These are phyloP conservation scores for Cerioporus squamosus DNA, from an alignment of 1,284 basidiomycete genomes.

Conservation along the genomic window DNA sequence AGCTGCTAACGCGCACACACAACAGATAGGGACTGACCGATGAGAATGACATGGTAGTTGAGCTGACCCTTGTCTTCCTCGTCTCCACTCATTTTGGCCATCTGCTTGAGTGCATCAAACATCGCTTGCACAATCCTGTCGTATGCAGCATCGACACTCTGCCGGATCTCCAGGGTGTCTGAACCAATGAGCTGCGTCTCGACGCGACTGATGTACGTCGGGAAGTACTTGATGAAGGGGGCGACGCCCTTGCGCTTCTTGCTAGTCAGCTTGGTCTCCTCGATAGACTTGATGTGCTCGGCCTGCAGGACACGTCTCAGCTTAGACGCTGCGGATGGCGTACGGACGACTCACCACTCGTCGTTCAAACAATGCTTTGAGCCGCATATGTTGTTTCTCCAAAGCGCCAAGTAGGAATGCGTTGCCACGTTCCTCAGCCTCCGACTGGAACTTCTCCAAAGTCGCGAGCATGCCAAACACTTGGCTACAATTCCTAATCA, in stretches of 20 bases:
- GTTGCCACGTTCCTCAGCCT: slow-evolving; percentile 81
- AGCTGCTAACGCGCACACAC: neutral
- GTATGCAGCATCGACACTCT: slow-evolving; percentile 82
- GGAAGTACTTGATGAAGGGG: slow-evolving; percentile 94
- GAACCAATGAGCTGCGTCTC: slow-evolving; percentile 86
- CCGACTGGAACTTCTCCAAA: slow-evolving; percentile 79
- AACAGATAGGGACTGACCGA: slow-evolving; percentile 63
- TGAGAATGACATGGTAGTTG: slow-evolving; percentile 95
- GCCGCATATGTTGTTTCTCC: slow-evolving; percentile 80
- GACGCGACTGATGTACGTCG: slow-evolving; percentile 83
- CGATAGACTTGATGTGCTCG: slow-evolving; percentile 89
- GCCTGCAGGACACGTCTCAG: slow-evolving; percentile 48
- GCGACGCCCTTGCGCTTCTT: slow-evolving; percentile 93
- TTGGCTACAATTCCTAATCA: slow-evolving; percentile 55
- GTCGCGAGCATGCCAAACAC: slow-evolving; percentile 84
- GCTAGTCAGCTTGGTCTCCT: slow-evolving; percentile 87
- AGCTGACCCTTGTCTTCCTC: slow-evolving; percentile 95
- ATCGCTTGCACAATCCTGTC: slow-evolving; percentile 88
- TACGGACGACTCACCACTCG: slow-evolving; percentile 66
- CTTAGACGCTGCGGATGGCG: neutral
- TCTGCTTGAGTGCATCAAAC: slow-evolving; percentile 92
- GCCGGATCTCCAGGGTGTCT: slow-evolving; percentile 80
- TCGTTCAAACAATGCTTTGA: slow-evolving; percentile 75
- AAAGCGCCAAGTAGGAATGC: slow-evolving; percentile 76
- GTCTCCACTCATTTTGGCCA: slow-evolving; percentile 91